Base-by-base conservation (phyloP, 1,284 basidiomycete genomes). In the Ceratobasidium sp. region DNA sequence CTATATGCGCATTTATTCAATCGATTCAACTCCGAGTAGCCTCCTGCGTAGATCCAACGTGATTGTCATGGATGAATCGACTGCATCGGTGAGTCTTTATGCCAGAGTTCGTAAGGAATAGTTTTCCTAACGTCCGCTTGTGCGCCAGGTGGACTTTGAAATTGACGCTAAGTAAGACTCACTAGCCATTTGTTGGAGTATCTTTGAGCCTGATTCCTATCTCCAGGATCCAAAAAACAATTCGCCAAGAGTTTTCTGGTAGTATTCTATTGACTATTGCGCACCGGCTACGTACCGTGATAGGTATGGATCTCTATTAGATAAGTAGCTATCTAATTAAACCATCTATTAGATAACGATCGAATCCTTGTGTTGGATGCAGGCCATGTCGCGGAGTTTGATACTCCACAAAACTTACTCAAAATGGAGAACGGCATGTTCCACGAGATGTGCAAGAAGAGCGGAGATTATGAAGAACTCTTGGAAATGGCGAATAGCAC, bases 181-280 rank as follows among this genome's bases (percentile, higher is more conserved):
- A 30, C 13, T 4, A 23, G 16, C 18, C 16, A 6, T 8, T 18
- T 21, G 16, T 32, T 21, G 11, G 35, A 14, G 23, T 9, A 32
- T 50, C 26, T 2, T 35, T 30, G 2, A 23, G 21, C 57, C 11
- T 23, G 32, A 46, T 9, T 11, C 18, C 23, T n/a, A 7, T 32
- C 5, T 16, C 43, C 8, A 70, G 73, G 85, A 92, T 97, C 72
- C 94, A 95, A 82, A 82, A 83, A 62, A 93, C 92, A 1, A 91
- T 96, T 72, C 87, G 91, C 38, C 87, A 91, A 76, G 91, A 93
- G 77, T 88, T 96, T 74, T 82, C 85, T 18, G 83, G 85, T 1
- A 87, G 90, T 0, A 91, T 94, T 41, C 87, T 96, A n/a, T 87
- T 97, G 75, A 95, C 93, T 0, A 75, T 76, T 26, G 76, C 76